These are phyloP conservation scores for Mycosphaerelloides madeirae DNA, from an alignment of 2,329 filamentous ascomycete genomes.

Conservation along the genomic window DNA sequence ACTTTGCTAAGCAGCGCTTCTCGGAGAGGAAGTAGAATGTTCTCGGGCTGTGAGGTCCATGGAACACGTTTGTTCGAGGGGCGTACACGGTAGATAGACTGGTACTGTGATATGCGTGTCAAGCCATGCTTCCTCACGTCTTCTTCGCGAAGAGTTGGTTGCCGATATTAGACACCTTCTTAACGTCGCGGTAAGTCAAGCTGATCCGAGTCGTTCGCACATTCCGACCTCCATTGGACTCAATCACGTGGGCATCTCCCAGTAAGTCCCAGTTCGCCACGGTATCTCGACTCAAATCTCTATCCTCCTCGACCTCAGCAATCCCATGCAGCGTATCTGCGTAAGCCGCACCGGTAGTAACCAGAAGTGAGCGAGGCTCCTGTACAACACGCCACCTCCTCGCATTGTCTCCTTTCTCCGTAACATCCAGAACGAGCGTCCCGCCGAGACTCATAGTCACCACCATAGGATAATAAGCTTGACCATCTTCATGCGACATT, in stretches of 20 bases:
- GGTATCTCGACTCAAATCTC: slow-evolving; percentile 55
- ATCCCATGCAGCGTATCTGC: slow-evolving; percentile 71
- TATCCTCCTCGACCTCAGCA: slow-evolving; percentile 59
- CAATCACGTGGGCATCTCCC: slow-evolving; percentile 42
- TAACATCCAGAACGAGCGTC: slow-evolving; percentile 72
- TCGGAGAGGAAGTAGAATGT: slow-evolving; percentile 12
- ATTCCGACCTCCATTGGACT: slow-evolving; percentile 50
- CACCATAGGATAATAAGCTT: slow-evolving; percentile 80
- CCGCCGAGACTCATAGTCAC: slow-evolving; percentile 84
- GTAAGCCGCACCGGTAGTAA: slow-evolving; percentile 67
- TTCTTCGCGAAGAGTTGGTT: slow-evolving; percentile 56
- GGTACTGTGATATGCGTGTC: neutral
- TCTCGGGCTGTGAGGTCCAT: neutral
- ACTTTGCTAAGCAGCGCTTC: slow-evolving; percentile 31
- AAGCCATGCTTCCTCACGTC: neutral
- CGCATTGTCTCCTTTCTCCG: slow-evolving; percentile 36
- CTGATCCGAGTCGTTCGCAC: slow-evolving; percentile 61
- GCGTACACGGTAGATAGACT: neutral
- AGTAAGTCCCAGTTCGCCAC: slow-evolving; percentile 67
- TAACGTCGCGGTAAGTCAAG: slow-evolving; percentile 80
- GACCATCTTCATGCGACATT: slow-evolving; percentile 92
- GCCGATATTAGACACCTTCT: slow-evolving; percentile 71
- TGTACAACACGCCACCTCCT: slow-evolving; percentile 63
- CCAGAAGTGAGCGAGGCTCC: slow-evolving; percentile 73
- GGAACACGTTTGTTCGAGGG: neutral